Conservation (phyloP, 257 asterid species). For the Lavandula angustifolia region DNA sequence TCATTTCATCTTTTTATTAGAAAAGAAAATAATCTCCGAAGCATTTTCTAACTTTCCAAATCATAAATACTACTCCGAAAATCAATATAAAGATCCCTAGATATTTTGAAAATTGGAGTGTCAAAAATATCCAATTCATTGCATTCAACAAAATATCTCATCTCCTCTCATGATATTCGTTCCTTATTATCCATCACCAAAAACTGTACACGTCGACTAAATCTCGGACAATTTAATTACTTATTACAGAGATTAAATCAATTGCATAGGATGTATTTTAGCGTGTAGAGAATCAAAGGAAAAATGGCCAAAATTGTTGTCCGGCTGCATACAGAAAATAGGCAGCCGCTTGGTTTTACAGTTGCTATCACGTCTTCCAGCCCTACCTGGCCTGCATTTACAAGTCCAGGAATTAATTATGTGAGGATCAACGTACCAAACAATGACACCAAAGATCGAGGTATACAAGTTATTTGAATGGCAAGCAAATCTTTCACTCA, state of each 20-base stretch:
- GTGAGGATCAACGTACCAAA: slow-evolving; percentile 53
- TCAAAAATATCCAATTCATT: too few species aligned
- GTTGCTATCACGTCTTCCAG: slow-evolving; percentile 35
- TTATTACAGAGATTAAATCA: too few species aligned
- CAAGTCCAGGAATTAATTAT: neutral
- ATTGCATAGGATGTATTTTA: neutral
- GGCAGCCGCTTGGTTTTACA: slow-evolving; percentile 8
- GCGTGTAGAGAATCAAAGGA: neutral
- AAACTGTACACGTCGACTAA: too few species aligned
- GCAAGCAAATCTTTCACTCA: too few species aligned
- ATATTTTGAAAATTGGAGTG: too few species aligned
- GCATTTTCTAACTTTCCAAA: neutral
- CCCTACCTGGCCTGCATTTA: neutral
- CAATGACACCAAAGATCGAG: slow-evolving; percentile 67
- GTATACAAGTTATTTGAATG: slow-evolving; percentile 21
- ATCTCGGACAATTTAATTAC: too few species aligned
- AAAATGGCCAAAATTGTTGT: slow-evolving; percentile 41
- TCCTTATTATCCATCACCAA: too few species aligned
- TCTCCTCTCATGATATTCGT: too few species aligned
- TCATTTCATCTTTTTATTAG: neutral
- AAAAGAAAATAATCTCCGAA: too few species aligned
- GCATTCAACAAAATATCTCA: too few species aligned
- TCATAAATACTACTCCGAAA: too few species aligned
- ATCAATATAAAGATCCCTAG: too few species aligned
- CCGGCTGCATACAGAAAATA: slow-evolving; percentile 37